Evolutionary conservation across 176 grass and related monocot genomes (phyloP).

Genomic region (Oryza meyeriana): DNA sequence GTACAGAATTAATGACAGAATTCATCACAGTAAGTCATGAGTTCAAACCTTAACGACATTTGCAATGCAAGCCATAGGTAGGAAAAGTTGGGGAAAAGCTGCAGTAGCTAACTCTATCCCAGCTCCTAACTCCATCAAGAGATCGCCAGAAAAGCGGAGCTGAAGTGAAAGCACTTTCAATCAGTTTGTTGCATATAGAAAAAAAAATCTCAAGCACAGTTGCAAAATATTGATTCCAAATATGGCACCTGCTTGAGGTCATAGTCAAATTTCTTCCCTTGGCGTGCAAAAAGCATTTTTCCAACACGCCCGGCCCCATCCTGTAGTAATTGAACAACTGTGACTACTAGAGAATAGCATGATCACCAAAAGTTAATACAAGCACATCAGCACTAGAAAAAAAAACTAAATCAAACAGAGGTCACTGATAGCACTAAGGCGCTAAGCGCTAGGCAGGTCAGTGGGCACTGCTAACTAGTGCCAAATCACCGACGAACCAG

Average conservation of each 20-base stretch:
- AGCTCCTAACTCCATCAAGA: conserved; percentile 84
- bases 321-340: conserved; percentile 41
- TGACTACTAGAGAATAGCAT: background rate
- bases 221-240: conserved; percentile 18
- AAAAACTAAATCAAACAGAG: conserved; percentile 6
- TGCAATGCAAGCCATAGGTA: conserved; percentile 90
- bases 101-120: conserved; percentile 86
- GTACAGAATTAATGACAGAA: conserved; percentile 2
- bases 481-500: background rate
- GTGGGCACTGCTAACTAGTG: background rate
- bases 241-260: conserved; percentile 85
- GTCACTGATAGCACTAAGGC: background rate
- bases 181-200: background rate
- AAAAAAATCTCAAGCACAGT: background rate
- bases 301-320: conserved; percentile 96
- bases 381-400: background rate
- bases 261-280: conserved; percentile 99
- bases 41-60: conserved; percentile 88
- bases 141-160: conserved; percentile 90
- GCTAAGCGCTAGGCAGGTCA: background rate
- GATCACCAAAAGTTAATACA: background rate
- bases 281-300: conserved; percentile 97
- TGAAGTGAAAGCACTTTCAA: conserved; percentile 36
- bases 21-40: background rate
- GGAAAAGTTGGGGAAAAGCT: conserved; percentile 82